A percentile compares a stretch with the other conserved stretches of the same genome.
Conservation (phyloP, 2,329 filamentous ascomycete species). For the Neonectria sp. region DNA sequence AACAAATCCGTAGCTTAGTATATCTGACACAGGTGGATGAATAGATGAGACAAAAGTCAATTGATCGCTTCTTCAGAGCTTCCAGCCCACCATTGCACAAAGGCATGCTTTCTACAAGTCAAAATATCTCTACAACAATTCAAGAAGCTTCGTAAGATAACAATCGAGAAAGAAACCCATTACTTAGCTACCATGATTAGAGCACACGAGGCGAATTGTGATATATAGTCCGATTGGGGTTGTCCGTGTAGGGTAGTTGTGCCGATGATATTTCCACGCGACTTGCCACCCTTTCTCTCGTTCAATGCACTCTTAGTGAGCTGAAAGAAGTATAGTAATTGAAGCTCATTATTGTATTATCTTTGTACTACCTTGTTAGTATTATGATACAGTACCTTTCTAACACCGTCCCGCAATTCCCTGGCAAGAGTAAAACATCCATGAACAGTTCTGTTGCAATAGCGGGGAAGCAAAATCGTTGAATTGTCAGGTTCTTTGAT, state of each 20-base stretch:
- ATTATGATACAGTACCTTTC: too few relatives aligned
- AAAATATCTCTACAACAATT: not conserved
- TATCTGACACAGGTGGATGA: slow-evolving; percentile 11
- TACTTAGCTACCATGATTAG: too few relatives aligned
- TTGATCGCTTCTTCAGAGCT: not conserved
- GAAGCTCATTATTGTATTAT: not conserved
- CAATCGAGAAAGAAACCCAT: too few relatives aligned
- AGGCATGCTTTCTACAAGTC: not conserved
- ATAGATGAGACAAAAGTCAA: slow-evolving; percentile 16
- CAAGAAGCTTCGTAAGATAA: too few relatives aligned
- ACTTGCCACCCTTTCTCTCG: not conserved
- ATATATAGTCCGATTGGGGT: not conserved
- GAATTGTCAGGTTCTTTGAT: too few relatives aligned
- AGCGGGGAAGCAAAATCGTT: too few relatives aligned
- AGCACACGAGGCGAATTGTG: not conserved
- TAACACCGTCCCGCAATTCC: too few relatives aligned
- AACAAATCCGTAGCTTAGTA: slow-evolving; percentile 24
- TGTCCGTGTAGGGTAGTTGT: not conserved
- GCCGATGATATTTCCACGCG: not conserved
- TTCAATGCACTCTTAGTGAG: not conserved
- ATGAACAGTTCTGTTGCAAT: too few relatives aligned
- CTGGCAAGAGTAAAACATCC: too few relatives aligned
- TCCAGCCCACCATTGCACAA: not conserved
- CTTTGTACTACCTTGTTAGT: too few relatives aligned
- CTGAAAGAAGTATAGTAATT: not conserved